These are phyloP conservation scores for Sphenostylis stenocarpa DNA, from an alignment of 306 rosid genomes.

Conservation along the genomic window DNA sequence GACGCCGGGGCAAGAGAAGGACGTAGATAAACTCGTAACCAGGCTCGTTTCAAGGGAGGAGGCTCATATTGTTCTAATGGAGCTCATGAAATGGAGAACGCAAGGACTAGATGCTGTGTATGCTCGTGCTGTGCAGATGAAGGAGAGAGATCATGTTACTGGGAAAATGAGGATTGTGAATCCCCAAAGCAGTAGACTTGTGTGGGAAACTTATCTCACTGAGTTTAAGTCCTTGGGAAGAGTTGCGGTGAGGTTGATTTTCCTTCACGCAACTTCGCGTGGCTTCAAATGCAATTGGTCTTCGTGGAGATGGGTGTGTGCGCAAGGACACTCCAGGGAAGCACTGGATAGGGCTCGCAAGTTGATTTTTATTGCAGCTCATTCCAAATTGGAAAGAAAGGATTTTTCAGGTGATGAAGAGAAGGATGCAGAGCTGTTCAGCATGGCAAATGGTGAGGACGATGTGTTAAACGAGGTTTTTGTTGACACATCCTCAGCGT, in stretches of 20 bases:
- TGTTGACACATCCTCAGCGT: constrained; percentile 56
- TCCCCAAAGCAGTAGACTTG: constrained; percentile 69
- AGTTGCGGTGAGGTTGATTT: constrained; percentile 67
- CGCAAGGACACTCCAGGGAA: constrained; percentile 47
- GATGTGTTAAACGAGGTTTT: constrained; percentile 62
- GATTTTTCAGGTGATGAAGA: constrained; percentile 51
- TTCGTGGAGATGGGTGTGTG: constrained; percentile 56
- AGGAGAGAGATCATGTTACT: constrained; percentile 51
- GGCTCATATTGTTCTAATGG: constrained; percentile 68
- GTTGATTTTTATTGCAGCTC: constrained; percentile 66
- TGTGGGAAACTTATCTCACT: constrained; percentile 62
- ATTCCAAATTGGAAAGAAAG: constrained; percentile 57
- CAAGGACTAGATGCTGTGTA: constrained; percentile 71
- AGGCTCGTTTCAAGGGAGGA: constrained; percentile 59
- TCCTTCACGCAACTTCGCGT: constrained; percentile 66
- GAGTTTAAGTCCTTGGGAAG: constrained; percentile 63
- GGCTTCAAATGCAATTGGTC: constrained; percentile 60
- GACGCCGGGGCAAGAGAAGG: constrained; percentile 62
- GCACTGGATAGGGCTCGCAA: constrained; percentile 52
- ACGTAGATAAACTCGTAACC: constrained; percentile 60
- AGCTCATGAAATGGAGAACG: constrained; percentile 74
- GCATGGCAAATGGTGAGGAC: constrained; percentile 48
- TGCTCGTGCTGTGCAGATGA: constrained; percentile 69
- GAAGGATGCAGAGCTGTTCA: constrained; percentile 54
- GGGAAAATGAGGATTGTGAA: constrained; percentile 63